A percentile compares a stretch with the other conserved stretches of the same genome.
phyloP scores from a whole-genome alignment of 352 stramenopile genomes.

The Globisporangium heterothallicum region DNA sequence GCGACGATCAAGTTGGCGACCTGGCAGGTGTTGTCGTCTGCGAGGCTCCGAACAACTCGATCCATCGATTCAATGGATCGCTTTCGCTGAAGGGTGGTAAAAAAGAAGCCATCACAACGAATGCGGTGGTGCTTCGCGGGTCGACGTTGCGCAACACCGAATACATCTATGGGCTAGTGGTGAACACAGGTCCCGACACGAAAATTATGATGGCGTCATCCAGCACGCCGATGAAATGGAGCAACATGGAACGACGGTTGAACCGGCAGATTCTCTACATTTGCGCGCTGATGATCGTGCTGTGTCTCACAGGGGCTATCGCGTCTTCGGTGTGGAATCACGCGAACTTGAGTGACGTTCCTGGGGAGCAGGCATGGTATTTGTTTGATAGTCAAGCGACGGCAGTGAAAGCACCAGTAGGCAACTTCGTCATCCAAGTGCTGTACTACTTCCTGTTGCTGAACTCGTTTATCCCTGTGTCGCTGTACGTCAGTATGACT shows the following conservation, averaged over 20 bases:
- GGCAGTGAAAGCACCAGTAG: constrained; percentile 45
- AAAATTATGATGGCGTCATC: constrained; percentile 90
- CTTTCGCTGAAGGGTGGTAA: constrained; percentile 49
- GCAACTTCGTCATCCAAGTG: constrained; percentile 88
- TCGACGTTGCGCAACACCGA: constrained; percentile 89
- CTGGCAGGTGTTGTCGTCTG: constrained; percentile 64
- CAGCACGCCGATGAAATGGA: constrained; percentile 79
- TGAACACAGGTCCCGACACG: constrained; percentile 89
- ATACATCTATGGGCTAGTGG: constrained; percentile 86
- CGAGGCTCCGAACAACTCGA: constrained; percentile 86
- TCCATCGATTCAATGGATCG: constrained; percentile 89
- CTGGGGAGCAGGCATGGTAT: constrained; percentile 57
- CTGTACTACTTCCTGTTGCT: constrained; percentile 93
- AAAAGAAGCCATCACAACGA: constrained; percentile 74
- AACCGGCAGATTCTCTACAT: constrained; percentile 86
- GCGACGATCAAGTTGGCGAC: constrained; percentile 42
- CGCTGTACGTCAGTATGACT: constrained; percentile 93
- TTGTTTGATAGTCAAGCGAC: constrained; percentile 44
- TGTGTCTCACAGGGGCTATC: constrained; percentile 64
- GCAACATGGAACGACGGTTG: constrained; percentile 79
- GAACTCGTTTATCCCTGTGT: constrained; percentile 94
- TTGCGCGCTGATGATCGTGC: constrained; percentile 68
- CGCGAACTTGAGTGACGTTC: constrained; percentile 38
- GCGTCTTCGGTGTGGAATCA: constrained; percentile 68
- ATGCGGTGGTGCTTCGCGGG: constrained; percentile 81